These are phyloP conservation scores for Euphorbia peplus DNA, from an alignment of 345 rosid species.

Conservation along the genomic window DNA sequence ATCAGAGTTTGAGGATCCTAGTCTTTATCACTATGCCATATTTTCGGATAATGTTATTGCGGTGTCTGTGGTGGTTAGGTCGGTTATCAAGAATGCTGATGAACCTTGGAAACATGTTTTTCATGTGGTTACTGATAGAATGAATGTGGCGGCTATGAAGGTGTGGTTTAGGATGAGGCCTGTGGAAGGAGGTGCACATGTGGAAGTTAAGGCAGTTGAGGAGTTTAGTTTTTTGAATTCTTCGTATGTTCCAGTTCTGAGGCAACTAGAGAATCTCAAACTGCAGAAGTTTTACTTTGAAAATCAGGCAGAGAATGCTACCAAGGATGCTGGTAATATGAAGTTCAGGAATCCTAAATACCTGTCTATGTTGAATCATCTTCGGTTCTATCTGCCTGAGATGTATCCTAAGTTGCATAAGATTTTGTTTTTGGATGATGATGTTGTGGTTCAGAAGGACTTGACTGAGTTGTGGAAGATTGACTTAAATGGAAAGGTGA, in stretches of 20 bases:
- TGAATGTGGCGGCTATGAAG: conserved; percentile 90
- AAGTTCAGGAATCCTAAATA: conserved; percentile 62
- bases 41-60: conserved; percentile 90
- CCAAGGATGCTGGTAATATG: conserved; percentile 31
- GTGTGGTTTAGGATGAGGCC: conserved; percentile 96
- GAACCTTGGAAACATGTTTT: conserved; percentile 85
- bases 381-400: conserved; percentile 88
- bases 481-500: conserved; percentile 84
- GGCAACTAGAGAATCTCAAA: conserved; percentile 64
- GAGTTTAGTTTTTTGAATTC: conserved; percentile 65
- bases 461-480: conserved; percentile 78
- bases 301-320: conserved; percentile 44
- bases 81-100: conserved; percentile 72
- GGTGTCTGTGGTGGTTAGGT: conserved; percentile 85
- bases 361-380: conserved; percentile 69
- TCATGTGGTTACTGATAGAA: conserved; percentile 76
- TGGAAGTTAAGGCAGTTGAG: conserved; percentile 77
- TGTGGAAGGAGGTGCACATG: conserved; percentile 59
- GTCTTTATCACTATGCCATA: conserved; percentile 71
- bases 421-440: conserved; percentile 81
- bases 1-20: conserved; percentile 66
- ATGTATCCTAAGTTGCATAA: conserved; percentile 79
- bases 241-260: conserved; percentile 67
- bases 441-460: conserved; percentile 94
- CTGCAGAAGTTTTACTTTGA: conserved; percentile 48